These are phyloP conservation scores for Rhizophora apiculata DNA, from an alignment of 345 rosid genomes.

Conservation along the genomic window DNA sequence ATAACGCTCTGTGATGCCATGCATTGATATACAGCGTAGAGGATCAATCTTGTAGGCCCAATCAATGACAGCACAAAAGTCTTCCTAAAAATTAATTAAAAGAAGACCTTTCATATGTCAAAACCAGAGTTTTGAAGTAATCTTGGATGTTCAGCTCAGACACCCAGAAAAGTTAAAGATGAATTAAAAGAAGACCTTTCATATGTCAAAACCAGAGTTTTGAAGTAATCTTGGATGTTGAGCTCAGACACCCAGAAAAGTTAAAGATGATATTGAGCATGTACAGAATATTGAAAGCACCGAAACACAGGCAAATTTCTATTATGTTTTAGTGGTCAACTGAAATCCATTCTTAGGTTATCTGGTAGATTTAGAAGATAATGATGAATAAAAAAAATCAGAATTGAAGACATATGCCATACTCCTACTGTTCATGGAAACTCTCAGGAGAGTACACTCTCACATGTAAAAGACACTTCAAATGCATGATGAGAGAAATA, in stretches of 20 bases:
- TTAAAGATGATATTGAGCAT: background rate
- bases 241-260: background rate
- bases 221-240: slow-evolving; percentile 6
- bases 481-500: background rate
- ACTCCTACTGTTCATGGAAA: too few relatives aligned
- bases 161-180: background rate
- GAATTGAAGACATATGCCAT: too few relatives aligned
- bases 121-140: slow-evolving; percentile 9
- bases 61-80: slow-evolving; percentile 97
- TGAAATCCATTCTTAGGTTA: too few relatives aligned
- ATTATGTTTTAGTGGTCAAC: too few relatives aligned
- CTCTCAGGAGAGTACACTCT: too few relatives aligned
- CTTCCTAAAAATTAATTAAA: slow-evolving; percentile 62
- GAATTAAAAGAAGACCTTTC: too few relatives aligned
- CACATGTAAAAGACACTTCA: too few relatives aligned
- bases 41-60: slow-evolving; percentile 99
- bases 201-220: too few relatives aligned
- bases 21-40: slow-evolving; percentile 96
- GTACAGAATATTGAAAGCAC: too few relatives aligned
- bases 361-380: too few relatives aligned
- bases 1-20: slow-evolving; percentile 94
- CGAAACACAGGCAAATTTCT: too few relatives aligned
- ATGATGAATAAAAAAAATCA: too few relatives aligned
- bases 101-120: slow-evolving; percentile 12
- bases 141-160: background rate